Evolutionary conservation across 208 protist genomes (phyloP), one percentile per base, ranked within the genome.

Genomic region (Zelonia costaricensis): DNA sequence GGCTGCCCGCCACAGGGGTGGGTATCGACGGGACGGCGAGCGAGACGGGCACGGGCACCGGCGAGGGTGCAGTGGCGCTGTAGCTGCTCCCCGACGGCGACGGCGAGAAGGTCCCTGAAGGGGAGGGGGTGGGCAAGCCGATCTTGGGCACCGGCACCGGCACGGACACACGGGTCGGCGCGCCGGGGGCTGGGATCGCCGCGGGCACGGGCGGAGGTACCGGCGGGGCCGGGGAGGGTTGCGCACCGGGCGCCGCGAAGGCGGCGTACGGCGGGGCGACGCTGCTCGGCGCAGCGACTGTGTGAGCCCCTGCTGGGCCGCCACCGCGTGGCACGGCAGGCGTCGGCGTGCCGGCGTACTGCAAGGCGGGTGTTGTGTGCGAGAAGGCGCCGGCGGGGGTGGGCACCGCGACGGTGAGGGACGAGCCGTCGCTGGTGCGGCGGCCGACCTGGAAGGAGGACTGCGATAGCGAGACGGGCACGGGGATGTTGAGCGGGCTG

Each of bases 401-500:
- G 12, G 73, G 66, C 22, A 76, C 54, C 12, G 58, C 65, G 40
- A 76, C 47, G 0, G 62, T 57, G 15, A 74, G 43, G n/a, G 73
- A 52, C 9, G 61, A 39, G 13, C 39, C 18, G 9, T 59, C 49
- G 18, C 13, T 20, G 25, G 42, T 65, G 27, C 9, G 66, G 6
- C 58, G 48, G 57, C 47, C 64, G n/a, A 71, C 64, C 20, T 71
- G 64, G 22, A 71, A 69, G 1, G 25, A 28, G 3, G 63, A 62
- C 35, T 45, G 63, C 27, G 35, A 18, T 10, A 62, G 25, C 16
- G 62, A 73, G 3, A 44, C 28, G 4, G 80, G 80, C 0, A 82
- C 70, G 4, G 80, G 80, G 30, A 86, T 78, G 62, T 53, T 70
- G 22, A 81, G 55, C 31, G 66, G 66, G 39, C 66, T 68, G 59